These are phyloP conservation scores for Dichomitus squalens DNA, from an alignment of 1,284 basidiomycete genomes.

Conservation along the genomic window DNA sequence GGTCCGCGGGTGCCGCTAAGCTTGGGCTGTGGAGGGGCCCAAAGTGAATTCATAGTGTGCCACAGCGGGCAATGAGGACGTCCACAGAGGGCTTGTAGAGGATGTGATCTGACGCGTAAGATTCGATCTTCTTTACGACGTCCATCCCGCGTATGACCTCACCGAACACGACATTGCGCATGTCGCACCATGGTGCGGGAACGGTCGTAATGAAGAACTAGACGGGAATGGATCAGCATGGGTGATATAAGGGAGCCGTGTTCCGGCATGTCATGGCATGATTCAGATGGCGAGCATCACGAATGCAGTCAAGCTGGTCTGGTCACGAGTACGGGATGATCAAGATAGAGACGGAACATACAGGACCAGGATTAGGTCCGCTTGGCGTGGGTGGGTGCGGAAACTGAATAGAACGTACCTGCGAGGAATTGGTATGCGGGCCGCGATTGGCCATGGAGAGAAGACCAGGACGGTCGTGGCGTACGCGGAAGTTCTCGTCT, in stretches of 20 bases:
- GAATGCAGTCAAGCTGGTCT: not conserved
- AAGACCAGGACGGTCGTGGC: conserved; percentile 46
- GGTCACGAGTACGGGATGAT: not conserved
- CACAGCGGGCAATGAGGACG: conserved; percentile 34
- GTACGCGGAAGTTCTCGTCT: conserved; percentile 45
- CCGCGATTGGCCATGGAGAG: conserved; percentile 68
- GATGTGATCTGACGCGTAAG: conserved; percentile 37
- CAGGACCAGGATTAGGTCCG: not conserved
- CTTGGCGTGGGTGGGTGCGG: not conserved
- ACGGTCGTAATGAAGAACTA: conserved; percentile 76
- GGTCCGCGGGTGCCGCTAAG: not conserved
- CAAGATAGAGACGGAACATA: not conserved
- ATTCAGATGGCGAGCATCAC: not conserved
- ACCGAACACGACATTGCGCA: conserved; percentile 57
- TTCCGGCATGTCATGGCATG: not conserved
- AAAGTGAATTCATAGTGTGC: too few relatives aligned
- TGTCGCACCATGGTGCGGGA: conserved; percentile 59
- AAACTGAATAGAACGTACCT: conserved; percentile 37
- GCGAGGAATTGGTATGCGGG: conserved; percentile 54
- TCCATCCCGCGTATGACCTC: conserved; percentile 42
- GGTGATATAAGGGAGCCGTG: not conserved
- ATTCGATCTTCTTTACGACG: conserved; percentile 44
- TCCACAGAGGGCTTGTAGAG: conserved; percentile 38
- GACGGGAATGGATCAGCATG: not conserved
- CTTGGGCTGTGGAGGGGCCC: not conserved